Base-by-base conservation (phyloP, 2,329 filamentous ascomycete species). In the Aspergillus sclerotialis region DNA sequence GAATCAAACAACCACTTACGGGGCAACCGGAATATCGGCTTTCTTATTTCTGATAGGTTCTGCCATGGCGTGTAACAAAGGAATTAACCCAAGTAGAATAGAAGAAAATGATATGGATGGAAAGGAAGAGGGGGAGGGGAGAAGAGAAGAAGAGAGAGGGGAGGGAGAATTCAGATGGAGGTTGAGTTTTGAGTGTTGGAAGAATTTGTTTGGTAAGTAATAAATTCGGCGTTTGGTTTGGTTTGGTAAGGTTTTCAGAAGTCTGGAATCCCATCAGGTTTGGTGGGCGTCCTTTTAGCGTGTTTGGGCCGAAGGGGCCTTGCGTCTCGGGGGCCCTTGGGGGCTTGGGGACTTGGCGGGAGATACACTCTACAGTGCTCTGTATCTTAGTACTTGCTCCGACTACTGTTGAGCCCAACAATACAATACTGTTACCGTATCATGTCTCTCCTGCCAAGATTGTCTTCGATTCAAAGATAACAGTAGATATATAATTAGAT, bases 41-140 rank as follows among this genome's bases (percentile, higher is more conserved):
- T 76, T 78, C 67, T 78, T 79, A 62, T 79, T 81, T 63, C 74
- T 75, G 62, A 79, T 80, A 50, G 77, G 77, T 58, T 81, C 78
- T 60, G 78, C 79, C 78, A 82, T 82, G 40, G 34, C 50, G 50
- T 44, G n/a, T n/a, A n/a, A n/a, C n/a, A 37, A 26, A 28, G 30
- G 38, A 38, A 33, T 35, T 35, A 19, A 30, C 19, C 33, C 33
- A 27, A 33, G 39, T 33, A 35, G 31, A 39, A 35, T 29, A 26
- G 35, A 36, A 42, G 29, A 35, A 36, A 34, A 45, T 43, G 41
- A 42, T 36, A 24, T 40, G 40, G 49, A 40, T 37, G 44, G 43
- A 42, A 47, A 46, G 37, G 36, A 37, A 37, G 37, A 42, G 46
- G 41, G 44, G 41, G 44, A 41, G 43, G 48, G 45, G 30, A 33